A percentile compares a stretch with the other conserved stretches of the same genome.
Conservation (phyloP, 1,284 basidiomycete species). For the Austroboletus niveus region DNA sequence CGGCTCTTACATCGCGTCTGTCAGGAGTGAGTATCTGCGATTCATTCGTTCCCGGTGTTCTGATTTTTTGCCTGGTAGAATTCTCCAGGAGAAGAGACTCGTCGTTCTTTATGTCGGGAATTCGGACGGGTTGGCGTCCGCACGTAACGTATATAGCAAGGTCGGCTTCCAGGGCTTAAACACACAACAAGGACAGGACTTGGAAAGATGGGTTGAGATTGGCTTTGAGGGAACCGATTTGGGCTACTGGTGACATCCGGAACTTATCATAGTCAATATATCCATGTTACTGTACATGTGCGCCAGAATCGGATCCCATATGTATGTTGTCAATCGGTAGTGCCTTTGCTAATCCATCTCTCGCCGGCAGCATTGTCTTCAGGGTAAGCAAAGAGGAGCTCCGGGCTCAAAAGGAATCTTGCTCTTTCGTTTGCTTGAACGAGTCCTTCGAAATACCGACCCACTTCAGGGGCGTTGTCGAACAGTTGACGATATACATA, state of each 20-base stretch:
- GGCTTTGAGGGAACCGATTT: conserved; percentile 15
- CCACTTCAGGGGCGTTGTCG: conserved; percentile 22
- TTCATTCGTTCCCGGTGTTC: not conserved
- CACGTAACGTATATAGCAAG: conserved; percentile 22
- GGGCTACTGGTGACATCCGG: conserved; percentile 14
- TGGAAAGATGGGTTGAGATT: conserved; percentile 20
- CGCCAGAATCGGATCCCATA: not conserved
- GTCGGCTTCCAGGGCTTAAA: conserved; percentile 25
- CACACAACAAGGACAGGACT: conserved; percentile 5
- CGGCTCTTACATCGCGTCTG: conserved; percentile 45
- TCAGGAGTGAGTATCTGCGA: conserved; percentile 33
- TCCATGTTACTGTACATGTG: conserved; percentile 2
- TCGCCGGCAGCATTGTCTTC: conserved; percentile 30
- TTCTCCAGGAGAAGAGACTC: conserved; percentile 37
- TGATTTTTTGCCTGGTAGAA: conserved; percentile 4
- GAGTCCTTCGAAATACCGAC: conserved; percentile 37
- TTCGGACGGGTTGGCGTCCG: conserved; percentile 14
- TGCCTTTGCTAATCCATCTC: conserved; percentile 23
- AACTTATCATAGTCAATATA: not conserved
- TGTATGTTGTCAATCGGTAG: conserved; percentile 3
- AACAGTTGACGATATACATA: conserved; percentile 25
- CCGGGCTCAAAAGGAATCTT: conserved; percentile 28
- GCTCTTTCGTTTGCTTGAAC: conserved; percentile 20
- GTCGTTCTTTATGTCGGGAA: conserved; percentile 54
- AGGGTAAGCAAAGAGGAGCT: conserved; percentile 30